Evolutionary conservation across 345 rosid genomes (phyloP).

Genomic region (Salix arbutifolia): DNA sequence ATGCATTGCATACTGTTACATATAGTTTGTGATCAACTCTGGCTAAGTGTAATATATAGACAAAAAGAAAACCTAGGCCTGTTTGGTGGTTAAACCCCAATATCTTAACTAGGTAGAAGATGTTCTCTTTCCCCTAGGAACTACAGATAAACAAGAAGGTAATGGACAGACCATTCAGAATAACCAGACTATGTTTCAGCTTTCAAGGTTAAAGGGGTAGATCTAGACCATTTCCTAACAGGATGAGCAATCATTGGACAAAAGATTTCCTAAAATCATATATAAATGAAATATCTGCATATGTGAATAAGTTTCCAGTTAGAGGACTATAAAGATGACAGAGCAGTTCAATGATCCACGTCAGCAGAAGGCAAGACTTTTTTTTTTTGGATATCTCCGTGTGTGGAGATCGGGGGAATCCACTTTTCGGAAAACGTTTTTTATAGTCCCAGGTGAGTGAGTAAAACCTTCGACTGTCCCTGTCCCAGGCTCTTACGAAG

Average conservation of each 20-base stretch:
- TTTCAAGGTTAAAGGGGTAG: constrained; percentile 2
- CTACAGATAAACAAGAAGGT: background rate
- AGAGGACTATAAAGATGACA: constrained; percentile 4
- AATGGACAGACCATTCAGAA: background rate
- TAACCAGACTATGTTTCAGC: background rate
- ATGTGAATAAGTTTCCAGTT: background rate
- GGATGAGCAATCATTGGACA: background rate
- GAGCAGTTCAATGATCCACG: background rate
- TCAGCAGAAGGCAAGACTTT: too few relatives aligned
- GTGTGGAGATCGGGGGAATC: too few relatives aligned
- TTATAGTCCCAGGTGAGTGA: too few relatives aligned
- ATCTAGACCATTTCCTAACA: constrained; percentile 9
- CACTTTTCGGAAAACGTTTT: too few relatives aligned
- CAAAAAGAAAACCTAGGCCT: background rate
- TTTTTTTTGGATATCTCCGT: too few relatives aligned
- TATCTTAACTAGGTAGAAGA: constrained; percentile 1
- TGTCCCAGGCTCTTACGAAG: too few relatives aligned
- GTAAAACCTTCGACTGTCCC: too few relatives aligned
- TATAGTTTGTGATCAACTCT: constrained; percentile 5
- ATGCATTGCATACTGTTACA: constrained; percentile 6
- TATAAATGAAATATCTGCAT: background rate
- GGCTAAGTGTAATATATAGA: constrained; percentile 10
- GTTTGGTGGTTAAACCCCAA: constrained; percentile 1
- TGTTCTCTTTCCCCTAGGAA: background rate
- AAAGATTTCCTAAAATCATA: background rate